Percentiles rank a stretch among this genome's conserved stretches.
Evolutionary conservation across 768 basidiomycete genomes (phyloP).

Genomic region (Termitomyces heimii): DNA sequence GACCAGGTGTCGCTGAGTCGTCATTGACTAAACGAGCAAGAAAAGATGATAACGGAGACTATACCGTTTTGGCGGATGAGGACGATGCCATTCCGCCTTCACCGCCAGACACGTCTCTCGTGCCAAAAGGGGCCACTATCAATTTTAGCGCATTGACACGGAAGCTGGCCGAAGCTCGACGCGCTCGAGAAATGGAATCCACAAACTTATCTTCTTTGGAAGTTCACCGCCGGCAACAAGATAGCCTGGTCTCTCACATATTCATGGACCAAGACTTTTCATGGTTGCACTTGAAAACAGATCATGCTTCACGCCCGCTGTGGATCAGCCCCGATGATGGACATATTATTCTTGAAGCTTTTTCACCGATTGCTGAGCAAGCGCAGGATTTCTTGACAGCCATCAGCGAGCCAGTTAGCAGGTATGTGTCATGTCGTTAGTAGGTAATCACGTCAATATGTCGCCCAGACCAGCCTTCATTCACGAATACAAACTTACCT

Average conservation of each 20-base stretch:
- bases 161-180: constrained; percentile 63
- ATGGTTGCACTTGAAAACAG: constrained; percentile 80
- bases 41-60: constrained; percentile 48
- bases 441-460: constrained; percentile 24
- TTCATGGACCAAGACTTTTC: constrained; percentile 86
- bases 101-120: constrained; percentile 45
- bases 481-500: constrained; percentile 98
- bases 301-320: constrained; percentile 87
- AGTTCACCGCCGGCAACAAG: constrained; percentile 66
- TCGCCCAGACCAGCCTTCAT: constrained; percentile 84
- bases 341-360: constrained; percentile 94
- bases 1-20: constrained; percentile 21
- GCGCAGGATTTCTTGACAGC: constrained; percentile 98
- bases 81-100: constrained; percentile 53
- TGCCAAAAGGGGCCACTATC: constrained; percentile 75
- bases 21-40: constrained; percentile 37
- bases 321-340: constrained; percentile 95
- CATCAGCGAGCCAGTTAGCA: constrained; percentile 97
- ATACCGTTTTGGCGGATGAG: constrained; percentile 51
- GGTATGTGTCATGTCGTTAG: constrained; percentile 50
- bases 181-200: constrained; percentile 36
- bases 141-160: constrained; percentile 82
- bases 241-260: constrained; percentile 72
- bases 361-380: constrained; percentile 95
- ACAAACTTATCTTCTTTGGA: constrained; percentile 50